Percentiles rank a stretch among this genome's conserved stretches.
These are phyloP conservation scores for Panicum virgatum DNA, from an alignment of 202 grass and related monocot species.

Conservation along the genomic window DNA sequence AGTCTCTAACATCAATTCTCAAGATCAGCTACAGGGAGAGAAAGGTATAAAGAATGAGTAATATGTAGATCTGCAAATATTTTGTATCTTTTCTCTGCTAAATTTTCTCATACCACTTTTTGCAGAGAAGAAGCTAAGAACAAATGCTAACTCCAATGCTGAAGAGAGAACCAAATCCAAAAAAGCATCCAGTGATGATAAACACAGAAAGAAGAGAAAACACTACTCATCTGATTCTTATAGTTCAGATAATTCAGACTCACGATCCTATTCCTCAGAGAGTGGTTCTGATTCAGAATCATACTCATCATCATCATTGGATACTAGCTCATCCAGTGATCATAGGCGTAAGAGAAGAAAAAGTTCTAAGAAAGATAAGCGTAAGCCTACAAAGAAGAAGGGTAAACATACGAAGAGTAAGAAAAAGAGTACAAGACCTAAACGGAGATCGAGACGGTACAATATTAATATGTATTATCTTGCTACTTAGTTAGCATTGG, in stretches of 20 bases:
- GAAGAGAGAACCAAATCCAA: constrained; percentile 38
- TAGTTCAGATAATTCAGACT: too few species aligned
- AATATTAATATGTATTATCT: constrained; percentile 25
- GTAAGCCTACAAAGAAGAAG: constrained; percentile 56
- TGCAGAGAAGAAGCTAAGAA: constrained; percentile 64
- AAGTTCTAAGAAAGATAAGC: constrained; percentile 62
- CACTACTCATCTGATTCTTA: neutral
- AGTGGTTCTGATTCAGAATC: constrained; percentile 66
- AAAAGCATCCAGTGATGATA: neutral
- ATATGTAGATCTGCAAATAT: too few species aligned
- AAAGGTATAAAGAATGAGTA: too few species aligned
- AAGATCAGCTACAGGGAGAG: too few species aligned
- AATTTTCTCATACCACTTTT: neutral
- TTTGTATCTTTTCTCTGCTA: too few species aligned
- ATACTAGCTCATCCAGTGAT: constrained; percentile 78
- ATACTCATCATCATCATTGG: constrained; percentile 54
- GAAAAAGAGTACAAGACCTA: constrained; percentile 50
- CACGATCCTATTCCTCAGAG: neutral
- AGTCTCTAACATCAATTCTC: too few species aligned
- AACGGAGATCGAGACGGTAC: constrained; percentile 55
- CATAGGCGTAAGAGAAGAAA: constrained; percentile 73
- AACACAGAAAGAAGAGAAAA: too few species aligned
- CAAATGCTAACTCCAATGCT: constrained; percentile 34
- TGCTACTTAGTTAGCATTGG: constrained; percentile 19
- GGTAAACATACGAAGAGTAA: constrained; percentile 50